A percentile compares a stretch with the other conserved stretches of the same genome.
phyloP scores from a whole-genome alignment of 2,329 filamentous ascomycete genomes.

The Ophiostoma triangulosporum region DNA sequence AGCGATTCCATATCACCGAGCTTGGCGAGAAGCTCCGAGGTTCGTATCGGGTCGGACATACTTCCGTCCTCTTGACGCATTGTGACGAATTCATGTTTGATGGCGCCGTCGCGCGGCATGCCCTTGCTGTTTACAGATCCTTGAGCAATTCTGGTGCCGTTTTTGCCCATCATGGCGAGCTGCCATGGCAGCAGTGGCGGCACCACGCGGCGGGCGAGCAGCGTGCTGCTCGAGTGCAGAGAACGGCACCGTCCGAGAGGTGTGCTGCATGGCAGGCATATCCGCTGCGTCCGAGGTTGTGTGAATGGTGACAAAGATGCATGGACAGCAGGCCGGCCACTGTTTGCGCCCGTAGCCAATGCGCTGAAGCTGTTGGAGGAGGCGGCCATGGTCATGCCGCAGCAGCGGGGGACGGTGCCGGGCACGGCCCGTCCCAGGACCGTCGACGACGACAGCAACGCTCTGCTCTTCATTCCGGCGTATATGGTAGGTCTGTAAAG shows the following conservation, averaged over 20 bases:
- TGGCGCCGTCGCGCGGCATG: slow-evolving; percentile 30
- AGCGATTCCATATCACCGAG: slow-evolving; percentile 26
- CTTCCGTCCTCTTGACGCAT: slow-evolving; percentile 23
- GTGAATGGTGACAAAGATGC: not conserved
- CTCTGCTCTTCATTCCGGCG: slow-evolving; percentile 22
- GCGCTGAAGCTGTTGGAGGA: not conserved
- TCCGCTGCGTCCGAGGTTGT: not conserved
- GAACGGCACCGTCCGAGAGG: not conserved
- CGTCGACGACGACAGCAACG: slow-evolving; percentile 30
- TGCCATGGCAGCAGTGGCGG: not conserved
- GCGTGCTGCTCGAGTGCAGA: not conserved
- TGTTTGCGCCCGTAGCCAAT: not conserved
- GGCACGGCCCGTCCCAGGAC: slow-evolving; percentile 33
- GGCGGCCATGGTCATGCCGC: not conserved
- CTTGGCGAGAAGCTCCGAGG: slow-evolving; percentile 26
- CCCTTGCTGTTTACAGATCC: slow-evolving; percentile 13
- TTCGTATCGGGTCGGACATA: slow-evolving; percentile 26
- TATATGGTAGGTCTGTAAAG: no score
- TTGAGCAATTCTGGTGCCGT: not conserved
- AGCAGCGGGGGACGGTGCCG: not conserved
- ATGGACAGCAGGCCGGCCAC: not conserved
- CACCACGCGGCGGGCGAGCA: not conserved
- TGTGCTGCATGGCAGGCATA: not conserved
- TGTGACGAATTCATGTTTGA: slow-evolving; percentile 23
- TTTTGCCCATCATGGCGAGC: not conserved